Percentiles rank a stretch among this genome's conserved stretches.
These are phyloP conservation scores for Hyphodiscus hymeniophilus DNA, from an alignment of 495 filamentous ascomycete species.

Conservation along the genomic window DNA sequence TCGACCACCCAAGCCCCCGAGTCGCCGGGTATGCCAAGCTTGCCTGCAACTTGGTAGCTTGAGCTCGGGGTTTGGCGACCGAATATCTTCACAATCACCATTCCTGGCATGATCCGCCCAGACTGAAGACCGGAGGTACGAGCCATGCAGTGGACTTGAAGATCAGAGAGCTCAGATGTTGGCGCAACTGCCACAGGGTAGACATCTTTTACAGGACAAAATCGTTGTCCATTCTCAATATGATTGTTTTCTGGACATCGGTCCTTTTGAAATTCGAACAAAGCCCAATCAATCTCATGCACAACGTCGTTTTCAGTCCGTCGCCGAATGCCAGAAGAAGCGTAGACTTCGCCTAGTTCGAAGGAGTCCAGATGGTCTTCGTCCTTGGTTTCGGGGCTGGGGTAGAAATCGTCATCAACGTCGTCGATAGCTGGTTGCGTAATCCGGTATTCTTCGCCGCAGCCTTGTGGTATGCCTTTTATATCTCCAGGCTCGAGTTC, in stretches of 20 bases:
- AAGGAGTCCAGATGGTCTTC: constrained; percentile 68
- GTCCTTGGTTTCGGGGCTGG: constrained; percentile 48
- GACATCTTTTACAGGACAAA: constrained; percentile 14
- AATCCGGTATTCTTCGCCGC: constrained; percentile 62
- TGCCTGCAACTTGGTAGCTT: constrained; percentile 70
- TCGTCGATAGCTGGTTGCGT: constrained; percentile 88
- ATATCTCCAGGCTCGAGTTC: constrained; percentile 65
- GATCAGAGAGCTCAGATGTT: constrained; percentile 45
- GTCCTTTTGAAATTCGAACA: constrained; percentile 70
- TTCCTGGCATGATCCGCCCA: constrained; percentile 63
- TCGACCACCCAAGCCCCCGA: constrained; percentile 92
- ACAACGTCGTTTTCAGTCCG: constrained; percentile 52
- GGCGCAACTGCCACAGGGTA: constrained; percentile 15
- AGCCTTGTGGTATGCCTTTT: constrained; percentile 66
- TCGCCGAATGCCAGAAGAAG: constrained; percentile 79
- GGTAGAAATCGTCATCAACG: constrained; percentile 71
- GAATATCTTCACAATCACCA: constrained; percentile 75
- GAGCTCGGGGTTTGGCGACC: constrained; percentile 72
- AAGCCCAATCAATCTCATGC: constrained; percentile 94
- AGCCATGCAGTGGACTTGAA: constrained; percentile 83
- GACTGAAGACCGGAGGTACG: constrained; percentile 78
- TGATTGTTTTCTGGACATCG: constrained; percentile 61
- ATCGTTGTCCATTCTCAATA: constrained; percentile 38
- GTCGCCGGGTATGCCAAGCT: constrained; percentile 72
- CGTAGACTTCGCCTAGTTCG: constrained; percentile 73